phyloP scores from a whole-genome alignment of 306 rosid species.

The Neltuma alba region DNA sequence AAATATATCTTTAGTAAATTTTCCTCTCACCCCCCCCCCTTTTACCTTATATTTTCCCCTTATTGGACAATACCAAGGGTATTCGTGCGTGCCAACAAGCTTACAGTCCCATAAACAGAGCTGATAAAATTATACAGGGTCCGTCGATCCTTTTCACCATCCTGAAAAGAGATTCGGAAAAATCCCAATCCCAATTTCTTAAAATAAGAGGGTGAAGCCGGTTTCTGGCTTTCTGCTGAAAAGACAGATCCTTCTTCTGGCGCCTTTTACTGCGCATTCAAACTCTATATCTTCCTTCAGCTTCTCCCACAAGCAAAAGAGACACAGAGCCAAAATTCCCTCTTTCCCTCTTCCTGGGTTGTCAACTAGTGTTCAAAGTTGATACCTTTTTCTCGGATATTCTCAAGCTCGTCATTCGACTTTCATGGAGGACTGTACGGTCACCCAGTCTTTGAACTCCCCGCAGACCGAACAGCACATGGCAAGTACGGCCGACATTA shows the following conservation, averaged over 20 bases:
- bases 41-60: not conserved
- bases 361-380: not conserved
- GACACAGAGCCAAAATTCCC: not conserved
- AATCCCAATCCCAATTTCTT: slow-evolving; percentile 19
- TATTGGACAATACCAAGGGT: not conserved
- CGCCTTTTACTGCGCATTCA: slow-evolving; percentile 26
- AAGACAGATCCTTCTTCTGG: slow-evolving; percentile 12
- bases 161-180: slow-evolving; percentile 20
- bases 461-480: not conserved
- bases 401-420: slow-evolving; percentile 17
- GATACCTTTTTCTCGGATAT: not conserved
- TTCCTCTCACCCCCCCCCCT: not conserved
- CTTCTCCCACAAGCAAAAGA: not conserved
- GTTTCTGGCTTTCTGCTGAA: slow-evolving; percentile 19
- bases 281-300: not conserved
- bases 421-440: slow-evolving; percentile 32
- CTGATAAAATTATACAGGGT: not conserved
- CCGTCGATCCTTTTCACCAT: slow-evolving; percentile 26
- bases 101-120: not conserved
- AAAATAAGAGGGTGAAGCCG: not conserved
- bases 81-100: not conserved
- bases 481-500: not conserved
- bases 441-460: slow-evolving; percentile 7
- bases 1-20: not conserved
- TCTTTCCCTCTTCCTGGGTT: not conserved